phyloP scores from a whole-genome alignment of 768 basidiomycete species.

The Holtermanniella nyarrowii region DNA sequence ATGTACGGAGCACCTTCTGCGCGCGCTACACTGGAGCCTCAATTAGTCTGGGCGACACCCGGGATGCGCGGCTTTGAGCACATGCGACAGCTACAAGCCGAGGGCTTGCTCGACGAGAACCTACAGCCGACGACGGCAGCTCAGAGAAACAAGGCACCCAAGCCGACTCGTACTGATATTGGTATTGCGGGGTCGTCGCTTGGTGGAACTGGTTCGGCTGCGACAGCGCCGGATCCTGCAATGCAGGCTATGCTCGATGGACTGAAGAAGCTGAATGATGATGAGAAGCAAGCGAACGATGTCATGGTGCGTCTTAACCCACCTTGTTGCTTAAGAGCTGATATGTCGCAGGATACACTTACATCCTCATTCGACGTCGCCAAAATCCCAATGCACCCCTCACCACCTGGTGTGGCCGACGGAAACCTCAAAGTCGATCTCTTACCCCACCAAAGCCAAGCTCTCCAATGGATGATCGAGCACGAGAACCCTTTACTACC shows the following conservation, averaged over 20 bases:
- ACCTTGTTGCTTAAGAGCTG: slow-evolving; percentile 37
- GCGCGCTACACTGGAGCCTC: slow-evolving; percentile 54
- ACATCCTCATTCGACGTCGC: slow-evolving; percentile 51
- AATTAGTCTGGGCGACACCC: slow-evolving; percentile 65
- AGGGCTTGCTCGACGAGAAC: neutral
- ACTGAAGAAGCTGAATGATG: slow-evolving; percentile 69
- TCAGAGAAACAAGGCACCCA: neutral
- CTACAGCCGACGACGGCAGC: neutral
- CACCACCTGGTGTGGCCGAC: slow-evolving; percentile 58
- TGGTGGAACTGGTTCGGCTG: slow-evolving; percentile 6
- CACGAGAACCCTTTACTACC: slow-evolving; percentile 71
- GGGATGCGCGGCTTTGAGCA: slow-evolving; percentile 51
- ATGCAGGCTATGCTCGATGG: slow-evolving; percentile 55
- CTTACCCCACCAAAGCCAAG: slow-evolving; percentile 59
- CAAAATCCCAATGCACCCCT: slow-evolving; percentile 58
- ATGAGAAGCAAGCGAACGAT: slow-evolving; percentile 52
- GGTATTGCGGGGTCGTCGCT: neutral
- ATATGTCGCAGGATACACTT: slow-evolving; percentile 37
- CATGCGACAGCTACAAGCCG: slow-evolving; percentile 1
- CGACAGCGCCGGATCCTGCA: slow-evolving; percentile 49
- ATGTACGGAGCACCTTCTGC: slow-evolving; percentile 53
- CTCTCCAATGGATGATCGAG: slow-evolving; percentile 60
- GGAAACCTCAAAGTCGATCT: slow-evolving; percentile 63
- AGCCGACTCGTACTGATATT: neutral
- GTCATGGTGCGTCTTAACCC: slow-evolving; percentile 34